Evolutionary conservation across 1,139 yeast genomes (phyloP), one percentile per base, ranked within the genome.

Genomic region (Scheffersomyces cryptocercus): DNA sequence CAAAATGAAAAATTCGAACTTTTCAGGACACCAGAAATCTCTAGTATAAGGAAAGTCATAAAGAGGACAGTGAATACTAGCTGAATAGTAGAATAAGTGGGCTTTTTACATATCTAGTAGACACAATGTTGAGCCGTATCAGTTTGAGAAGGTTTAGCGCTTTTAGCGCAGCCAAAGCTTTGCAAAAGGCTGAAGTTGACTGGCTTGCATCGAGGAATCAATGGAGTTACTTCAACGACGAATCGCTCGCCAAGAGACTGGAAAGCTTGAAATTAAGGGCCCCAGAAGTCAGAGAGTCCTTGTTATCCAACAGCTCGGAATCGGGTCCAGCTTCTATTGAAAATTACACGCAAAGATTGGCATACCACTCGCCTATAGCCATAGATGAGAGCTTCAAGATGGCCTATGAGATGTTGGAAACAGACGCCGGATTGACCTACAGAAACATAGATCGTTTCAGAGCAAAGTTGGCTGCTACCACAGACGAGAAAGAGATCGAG

Each of bases 341-440:
- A 20, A 46, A 52, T 39, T 42, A 46, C 3, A 51, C 52, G 16
- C 56, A 58, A 41, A 52, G 58, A 48, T 45, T 52, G 38, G 56
- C 59, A 5, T 90, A 90, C 66, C 76, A 72, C 46, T 73, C 91
- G 1, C 96, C 96, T 20, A 68, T 64, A 37, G 85, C 82, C 1
- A 74, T 90, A 41, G 82, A 86, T 51, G 87, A 84, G 38, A 85
- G 88, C 1, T 90, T 88, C 64, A 78, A 84, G 43, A 61, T 75
- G 42, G 88, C 96, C 2, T 81, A 85, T 55, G 75, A 81, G 20
- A 59, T 81, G 29, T 68, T 90, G 48, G 79, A 84, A 56, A 51
- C 70, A 12, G 79, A 84, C 46, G 61, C 72, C 47, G 65, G 52
- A 13, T 35, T 41, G 1, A 45, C 44, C 32, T 59, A 59, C 48